phyloP scores from a whole-genome alignment of 1,284 basidiomycete species.

The Ustilago bromivora region DNA sequence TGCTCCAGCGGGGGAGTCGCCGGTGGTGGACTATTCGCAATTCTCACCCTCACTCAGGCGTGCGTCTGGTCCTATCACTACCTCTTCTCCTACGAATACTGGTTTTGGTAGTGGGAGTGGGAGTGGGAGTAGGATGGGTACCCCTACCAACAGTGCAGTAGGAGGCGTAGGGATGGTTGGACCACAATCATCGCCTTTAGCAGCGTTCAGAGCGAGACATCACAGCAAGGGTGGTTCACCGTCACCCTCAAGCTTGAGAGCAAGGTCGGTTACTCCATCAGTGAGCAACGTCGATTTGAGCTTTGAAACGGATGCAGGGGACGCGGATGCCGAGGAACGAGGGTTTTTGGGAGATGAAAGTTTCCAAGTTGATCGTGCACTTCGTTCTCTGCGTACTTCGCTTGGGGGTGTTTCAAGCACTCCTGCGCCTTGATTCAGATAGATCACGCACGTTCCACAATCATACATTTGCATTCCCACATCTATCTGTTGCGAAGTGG shows the following conservation, averaged over 20 bases:
- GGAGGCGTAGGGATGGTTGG: neutral
- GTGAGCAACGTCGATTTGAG: slow-evolving; percentile 12
- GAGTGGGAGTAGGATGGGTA: slow-evolving; percentile 1
- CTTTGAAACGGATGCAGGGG: slow-evolving; percentile 54
- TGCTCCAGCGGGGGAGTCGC: neutral
- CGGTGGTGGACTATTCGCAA: slow-evolving; percentile 34
- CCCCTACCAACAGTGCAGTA: neutral
- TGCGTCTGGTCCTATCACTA: neutral
- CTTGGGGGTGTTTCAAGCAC: slow-evolving; percentile 24
- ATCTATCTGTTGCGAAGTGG: neutral
- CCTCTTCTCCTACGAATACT: neutral
- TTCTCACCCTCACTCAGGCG: slow-evolving; percentile 38
- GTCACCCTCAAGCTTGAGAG: slow-evolving; percentile 7
- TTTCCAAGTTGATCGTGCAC: slow-evolving; percentile 44
- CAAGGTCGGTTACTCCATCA: slow-evolving; percentile 16
- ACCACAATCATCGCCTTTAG: slow-evolving; percentile 72
- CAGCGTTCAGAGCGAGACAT: slow-evolving; percentile 75
- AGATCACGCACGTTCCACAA: neutral
- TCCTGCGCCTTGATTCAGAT: slow-evolving; percentile 23
- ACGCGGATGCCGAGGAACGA: slow-evolving; percentile 65
- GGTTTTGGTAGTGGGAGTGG: slow-evolving; percentile 5
- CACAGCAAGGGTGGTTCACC: neutral
- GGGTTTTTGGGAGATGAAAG: slow-evolving; percentile 58
- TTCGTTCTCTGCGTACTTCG: slow-evolving; percentile 25
- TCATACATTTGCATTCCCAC: neutral